Conservation (phyloP, 768 basidiomycete genomes). For the Cyclocybe aegerita region DNA sequence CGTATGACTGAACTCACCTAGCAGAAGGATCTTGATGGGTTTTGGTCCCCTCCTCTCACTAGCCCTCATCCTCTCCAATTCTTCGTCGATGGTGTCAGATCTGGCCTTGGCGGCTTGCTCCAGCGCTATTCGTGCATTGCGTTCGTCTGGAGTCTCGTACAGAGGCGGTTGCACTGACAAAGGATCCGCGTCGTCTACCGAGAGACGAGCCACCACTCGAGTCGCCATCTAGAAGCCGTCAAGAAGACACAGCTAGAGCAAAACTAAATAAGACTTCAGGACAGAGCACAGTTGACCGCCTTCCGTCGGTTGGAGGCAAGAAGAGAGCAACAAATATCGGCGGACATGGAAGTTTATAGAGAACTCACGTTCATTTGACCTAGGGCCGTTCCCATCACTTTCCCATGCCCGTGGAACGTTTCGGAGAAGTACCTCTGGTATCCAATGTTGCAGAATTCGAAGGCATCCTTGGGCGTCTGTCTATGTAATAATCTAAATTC, state of each 20-base stretch:
- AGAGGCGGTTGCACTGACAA: conserved; percentile 47
- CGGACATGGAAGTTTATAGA: conserved; percentile 17
- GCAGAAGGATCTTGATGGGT: conserved; percentile 57
- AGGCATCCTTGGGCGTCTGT: too few relatives aligned
- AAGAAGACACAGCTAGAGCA: conserved; percentile 3
- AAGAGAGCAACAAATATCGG: conserved; percentile 2
- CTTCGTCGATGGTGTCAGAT: conserved; percentile 66
- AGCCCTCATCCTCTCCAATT: conserved; percentile 48
- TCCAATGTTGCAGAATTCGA: too few relatives aligned
- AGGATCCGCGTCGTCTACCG: conserved; percentile 17
- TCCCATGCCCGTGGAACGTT: neutral
- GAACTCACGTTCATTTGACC: neutral
- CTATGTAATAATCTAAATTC: too few relatives aligned
- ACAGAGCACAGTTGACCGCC: neutral
- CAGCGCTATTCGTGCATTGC: conserved; percentile 40
- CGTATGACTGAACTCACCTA: conserved; percentile 40
- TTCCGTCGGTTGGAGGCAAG: neutral
- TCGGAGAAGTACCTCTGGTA: neutral
- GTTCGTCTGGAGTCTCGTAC: conserved; percentile 47
- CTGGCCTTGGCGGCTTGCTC: conserved; percentile 54
- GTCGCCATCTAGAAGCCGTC: conserved; percentile 8
- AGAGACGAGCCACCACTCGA: conserved; percentile 9
- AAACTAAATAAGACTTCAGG: neutral
- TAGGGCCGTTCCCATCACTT: conserved; percentile 8
- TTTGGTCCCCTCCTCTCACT: conserved; percentile 47